These are phyloP conservation scores for Monosporozyma aerobia DNA, from an alignment of 805 yeast species.

Conservation along the genomic window DNA sequence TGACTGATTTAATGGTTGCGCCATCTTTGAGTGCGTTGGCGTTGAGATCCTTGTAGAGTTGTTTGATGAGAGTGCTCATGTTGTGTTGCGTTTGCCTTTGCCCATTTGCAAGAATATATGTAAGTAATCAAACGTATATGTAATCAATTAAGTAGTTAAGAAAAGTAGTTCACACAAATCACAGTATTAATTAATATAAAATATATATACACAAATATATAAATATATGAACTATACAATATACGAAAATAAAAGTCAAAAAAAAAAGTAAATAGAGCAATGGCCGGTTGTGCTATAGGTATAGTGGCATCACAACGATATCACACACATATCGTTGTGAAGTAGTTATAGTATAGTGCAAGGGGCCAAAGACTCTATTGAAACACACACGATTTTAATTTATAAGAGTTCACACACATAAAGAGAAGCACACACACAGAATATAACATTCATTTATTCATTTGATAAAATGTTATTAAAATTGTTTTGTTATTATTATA, in stretches of 20 bases:
- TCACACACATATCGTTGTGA: slow-evolving; percentile 1
- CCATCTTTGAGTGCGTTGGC: slow-evolving; percentile 10
- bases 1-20: slow-evolving; percentile 20
- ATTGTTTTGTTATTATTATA: no score
- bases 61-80: neutral
- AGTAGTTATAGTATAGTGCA: no score
- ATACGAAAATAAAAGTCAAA: neutral
- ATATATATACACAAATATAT: neutral
- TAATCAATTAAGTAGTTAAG: neutral
- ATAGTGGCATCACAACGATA: neutral
- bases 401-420: no score
- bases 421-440: no score
- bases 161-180: neutral
- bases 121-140: neutral
- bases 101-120: no score
- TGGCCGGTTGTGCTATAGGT: no score
- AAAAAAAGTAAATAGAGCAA: no score
- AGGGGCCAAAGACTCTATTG: no score
- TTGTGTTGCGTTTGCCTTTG: neutral
- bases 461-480: no score
- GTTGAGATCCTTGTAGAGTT: neutral
- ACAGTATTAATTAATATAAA: neutral
- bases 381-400: no score
- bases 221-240: neutral
- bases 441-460: no score